A percentile compares a stretch with the other conserved stretches of the same genome.
Evolutionary conservation across 179 eudicot species (phyloP).

Genomic region (Silene coronaria): DNA sequence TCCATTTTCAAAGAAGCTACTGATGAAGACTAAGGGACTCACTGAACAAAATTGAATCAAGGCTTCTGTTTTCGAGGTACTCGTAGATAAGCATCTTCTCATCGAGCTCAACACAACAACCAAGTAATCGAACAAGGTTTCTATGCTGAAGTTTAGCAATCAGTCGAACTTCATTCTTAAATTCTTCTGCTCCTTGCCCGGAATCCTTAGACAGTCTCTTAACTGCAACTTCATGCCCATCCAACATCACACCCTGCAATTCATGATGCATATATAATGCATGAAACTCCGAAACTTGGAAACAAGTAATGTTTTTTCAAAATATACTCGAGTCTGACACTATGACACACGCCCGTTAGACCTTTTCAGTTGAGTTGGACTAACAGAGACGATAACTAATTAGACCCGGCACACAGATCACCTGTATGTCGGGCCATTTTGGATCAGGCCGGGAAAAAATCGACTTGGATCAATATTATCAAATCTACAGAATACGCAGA

Average conservation of each 20-base stretch:
- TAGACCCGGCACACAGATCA: too few relatives aligned
- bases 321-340: neutral
- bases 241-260: slow-evolving; percentile 31
- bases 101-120: slow-evolving; percentile 39
- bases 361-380: neutral
- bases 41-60: slow-evolving; percentile 35
- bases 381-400: too few relatives aligned
- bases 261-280: neutral
- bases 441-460: too few relatives aligned
- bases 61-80: slow-evolving; percentile 35
- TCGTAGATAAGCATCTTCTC: slow-evolving; percentile 45
- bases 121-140: slow-evolving; percentile 45
- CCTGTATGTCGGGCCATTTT: too few relatives aligned
- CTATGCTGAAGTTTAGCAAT: slow-evolving; percentile 50
- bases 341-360: neutral
- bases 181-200: slow-evolving; percentile 43
- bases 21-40: slow-evolving; percentile 19
- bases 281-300: neutral
- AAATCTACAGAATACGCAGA: neutral
- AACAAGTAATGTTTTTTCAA: neutral
- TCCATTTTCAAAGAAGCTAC: neutral
- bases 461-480: too few relatives aligned
- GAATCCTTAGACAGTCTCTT: slow-evolving; percentile 45
- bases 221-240: slow-evolving; percentile 40
- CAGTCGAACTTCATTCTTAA: slow-evolving; percentile 38